Percentiles rank a stretch among this genome's conserved stretches.
phyloP scores from a whole-genome alignment of 345 rosid species.

The Pugionium cornutum region DNA sequence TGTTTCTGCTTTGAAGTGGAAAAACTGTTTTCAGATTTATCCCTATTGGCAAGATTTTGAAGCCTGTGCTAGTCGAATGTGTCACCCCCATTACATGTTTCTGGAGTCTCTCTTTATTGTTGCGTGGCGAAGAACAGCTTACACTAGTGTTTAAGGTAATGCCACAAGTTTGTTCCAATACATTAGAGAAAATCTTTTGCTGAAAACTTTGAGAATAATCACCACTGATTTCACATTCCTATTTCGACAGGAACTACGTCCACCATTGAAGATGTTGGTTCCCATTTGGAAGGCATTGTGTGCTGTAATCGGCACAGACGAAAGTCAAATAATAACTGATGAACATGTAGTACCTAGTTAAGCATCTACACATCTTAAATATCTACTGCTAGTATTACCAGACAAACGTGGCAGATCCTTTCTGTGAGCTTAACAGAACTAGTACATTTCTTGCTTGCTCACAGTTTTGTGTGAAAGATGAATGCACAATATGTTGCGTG shows the following conservation, averaged over 20 bases:
- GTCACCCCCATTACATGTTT: conserved; percentile 82
- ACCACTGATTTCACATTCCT: not conserved
- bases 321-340: conserved; percentile 21
- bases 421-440: not conserved
- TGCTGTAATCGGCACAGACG: conserved; percentile 42
- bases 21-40: conserved; percentile 57
- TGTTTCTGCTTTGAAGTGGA: conserved; percentile 53
- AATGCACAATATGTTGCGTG: conserved; percentile 9
- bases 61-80: conserved; percentile 77
- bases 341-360: conserved; percentile 9
- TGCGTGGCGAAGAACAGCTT: conserved; percentile 65
- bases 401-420: conserved; percentile 1
- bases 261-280: conserved; percentile 71
- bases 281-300: conserved; percentile 88
- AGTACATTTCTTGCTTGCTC: conserved; percentile 13
- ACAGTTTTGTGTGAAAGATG: conserved; percentile 6
- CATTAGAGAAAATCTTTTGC: conserved; percentile 2
- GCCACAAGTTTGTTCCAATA: conserved; percentile 10
- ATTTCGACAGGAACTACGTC: conserved; percentile 58
- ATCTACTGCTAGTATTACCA: not conserved
- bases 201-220: conserved; percentile 5
- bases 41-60: conserved; percentile 71
- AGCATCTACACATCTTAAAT: conserved; percentile 1
- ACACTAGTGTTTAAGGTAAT: conserved; percentile 71
- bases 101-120: conserved; percentile 73